Evolutionary conservation across 495 filamentous ascomycete species (phyloP), one percentile per base, ranked within the genome.

Genomic region (Penicillium paradoxum): DNA sequence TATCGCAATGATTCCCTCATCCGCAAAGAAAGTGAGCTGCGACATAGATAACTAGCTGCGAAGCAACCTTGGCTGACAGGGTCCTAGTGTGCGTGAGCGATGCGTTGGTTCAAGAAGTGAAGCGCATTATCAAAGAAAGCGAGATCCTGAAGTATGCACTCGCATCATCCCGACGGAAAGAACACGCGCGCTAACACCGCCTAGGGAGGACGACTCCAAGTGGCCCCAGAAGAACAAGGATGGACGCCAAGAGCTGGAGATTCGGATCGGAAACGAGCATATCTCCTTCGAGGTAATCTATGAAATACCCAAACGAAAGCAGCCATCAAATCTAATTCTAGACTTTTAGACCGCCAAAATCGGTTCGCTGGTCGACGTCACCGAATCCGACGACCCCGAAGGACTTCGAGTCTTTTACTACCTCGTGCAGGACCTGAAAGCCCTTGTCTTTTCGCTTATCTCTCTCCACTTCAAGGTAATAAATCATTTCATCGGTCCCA

Each of bases 161-260:
- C 40, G 22, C 15, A 34, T 18, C 10, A 25, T 13, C 13, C 2
- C n/a, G 7, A n/a, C 7, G 21, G 9, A 18, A 41, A 15, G 17
- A 30, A 15, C 19, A 57, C 45, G 34, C 13, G 37, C 32, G 43
- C 64, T 67, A 24, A 64, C 43, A 13, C 17, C 15, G 25, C 6
- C 54, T 60, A 96, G 90, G 79, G 95, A 99, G 82, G 93, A 97
- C 65, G 95, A 99, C 63, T 85, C 83, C n/a, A 96, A 96, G 71
- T 99, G 95, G 95, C 95, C 95, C 1, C 89, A 91, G 70, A 99
- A 97, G 80, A 97, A 97, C 74, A 97, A 97, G 74, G 95, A 99
- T 65, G 95, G 95, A 37, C 83, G 92, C 46, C 95, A 97, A 63
- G 95, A 99, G 72, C 79, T 99, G 45, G 95, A 99, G 68, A 97